Evolutionary conservation across 495 filamentous ascomycete species (phyloP), one percentile per base, ranked within the genome.

Genomic region (Xylaria castorea): DNA sequence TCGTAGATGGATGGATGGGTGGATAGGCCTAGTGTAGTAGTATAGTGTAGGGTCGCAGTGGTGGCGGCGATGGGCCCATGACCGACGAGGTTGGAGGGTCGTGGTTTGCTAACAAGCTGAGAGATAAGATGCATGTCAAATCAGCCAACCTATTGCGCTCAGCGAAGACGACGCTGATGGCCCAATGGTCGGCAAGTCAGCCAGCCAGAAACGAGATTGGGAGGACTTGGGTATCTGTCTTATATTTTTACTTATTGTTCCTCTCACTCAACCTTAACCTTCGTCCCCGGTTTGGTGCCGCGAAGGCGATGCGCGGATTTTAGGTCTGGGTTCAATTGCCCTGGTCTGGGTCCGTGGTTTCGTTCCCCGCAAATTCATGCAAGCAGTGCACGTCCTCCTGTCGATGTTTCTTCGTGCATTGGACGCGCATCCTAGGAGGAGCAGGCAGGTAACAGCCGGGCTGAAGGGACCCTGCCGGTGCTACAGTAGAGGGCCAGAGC

Each of bases 311-410:
- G 57, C 68, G 68, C 46, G 14, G 48, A 55, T 42, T 30, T 20
- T 12, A 36, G 48, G 34, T n/a, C 68, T 72, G 75, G 75, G 75
- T 75, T 76, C 76, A n/a, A 11, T 51, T 67, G 32, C 55, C 68
- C 55, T 70, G 75, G 75, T 77, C 38, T 60, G 42, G 57, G 46
- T 46, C 66, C 42, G 40, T 48, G 53, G 75, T 79, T 75, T 72
- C 72, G 71, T 74, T 74, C 77, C 77, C 77, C 75, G 74, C 75
- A 79, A 75, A 78, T 72, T 71, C 70, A 78, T 79, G 77, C 76
- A 79, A 75, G 75, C 71, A 75, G 72, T 71, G 71, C 74, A 76
- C 76, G 71, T 73, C 72, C 72, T 76, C 73, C 75, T 63, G 70
- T 74, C 75, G 71, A 76, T 72, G 75, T 73, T 74, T 72, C 77